Base-by-base conservation (phyloP, 768 basidiomycete species). In the Termitomyces sp. region DNA sequence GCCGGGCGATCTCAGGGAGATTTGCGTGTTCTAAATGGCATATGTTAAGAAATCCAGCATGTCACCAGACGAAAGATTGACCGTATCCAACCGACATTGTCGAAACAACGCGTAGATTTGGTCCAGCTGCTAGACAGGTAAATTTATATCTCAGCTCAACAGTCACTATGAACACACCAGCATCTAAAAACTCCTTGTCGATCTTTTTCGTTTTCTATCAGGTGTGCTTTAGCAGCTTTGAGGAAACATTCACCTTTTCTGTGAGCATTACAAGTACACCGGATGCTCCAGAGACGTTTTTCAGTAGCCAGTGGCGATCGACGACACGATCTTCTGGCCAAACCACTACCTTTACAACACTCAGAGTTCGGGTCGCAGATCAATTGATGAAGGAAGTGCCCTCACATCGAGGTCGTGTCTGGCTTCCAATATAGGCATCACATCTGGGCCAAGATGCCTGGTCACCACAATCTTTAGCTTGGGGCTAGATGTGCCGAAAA, bases 81-180 rank as follows among this genome's bases (percentile, higher is more conserved):
- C 92, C 91, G 67, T 88, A 91, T 49, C 93, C 93, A 20, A 95
- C 93, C 18, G 92, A 93, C 86, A 96, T 91, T 0, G 95, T 97
- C 1, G 95, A 96, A 3, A 97, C 82, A n/a, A 91, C 87, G 47
- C 82, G 83, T 9, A 99, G 78, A 51, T 70, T 77, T 0, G 88
- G 76, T 4, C 94, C 93, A 62, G 93, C 93, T 88, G 33, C 14
- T 20, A 52, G n/a, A 20, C 13, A 32, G 14, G 23, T 55, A 23
- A 33, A 14, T 18, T 41, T n/a, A 30, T 13, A 41, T 14, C 47
- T 28, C 36, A 18, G 20, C 26, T 23, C 52, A 23, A 23, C 38
- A 5, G 23, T 20, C 41, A 26, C 32, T 13, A 16, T 35, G 32
- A 33, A 18, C 18, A 50, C 65, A 82, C 81, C 81, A 68, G 81